Evolutionary conservation across 495 filamentous ascomycete genomes (phyloP).

Genomic region (Pyronema omphalodes): DNA sequence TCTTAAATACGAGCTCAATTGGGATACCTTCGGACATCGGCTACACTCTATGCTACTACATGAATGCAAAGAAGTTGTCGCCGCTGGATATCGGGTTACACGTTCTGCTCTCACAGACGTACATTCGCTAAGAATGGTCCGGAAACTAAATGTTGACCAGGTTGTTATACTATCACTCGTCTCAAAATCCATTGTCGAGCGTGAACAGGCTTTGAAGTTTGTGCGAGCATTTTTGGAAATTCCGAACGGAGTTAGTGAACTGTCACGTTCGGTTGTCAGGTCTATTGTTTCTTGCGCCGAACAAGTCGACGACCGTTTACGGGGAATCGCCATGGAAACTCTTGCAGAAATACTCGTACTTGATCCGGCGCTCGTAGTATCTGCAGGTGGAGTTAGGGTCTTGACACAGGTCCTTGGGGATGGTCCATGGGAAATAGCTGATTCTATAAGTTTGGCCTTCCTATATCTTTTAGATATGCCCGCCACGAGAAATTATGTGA

Average conservation of each 20-base stretch:
- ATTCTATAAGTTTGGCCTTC: slow-evolving; percentile 67
- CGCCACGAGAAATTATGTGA: slow-evolving; percentile 55
- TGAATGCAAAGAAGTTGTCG: slow-evolving; percentile 86
- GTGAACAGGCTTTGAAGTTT: slow-evolving; percentile 93
- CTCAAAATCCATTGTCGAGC: slow-evolving; percentile 83
- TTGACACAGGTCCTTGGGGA: slow-evolving; percentile 74
- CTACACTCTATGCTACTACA: slow-evolving; percentile 91
- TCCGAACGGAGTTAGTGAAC: slow-evolving; percentile 74
- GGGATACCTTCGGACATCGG: slow-evolving; percentile 80
- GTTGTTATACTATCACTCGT: slow-evolving; percentile 26
- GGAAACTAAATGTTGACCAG: slow-evolving; percentile 73
- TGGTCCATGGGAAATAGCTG: slow-evolving; percentile 77
- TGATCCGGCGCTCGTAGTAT: slow-evolving; percentile 57
- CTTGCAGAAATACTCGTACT: slow-evolving; percentile 78
- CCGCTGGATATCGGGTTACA: slow-evolving; percentile 80
- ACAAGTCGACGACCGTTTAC: slow-evolving; percentile 55
- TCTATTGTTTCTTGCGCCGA: slow-evolving; percentile 83
- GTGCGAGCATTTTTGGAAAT: slow-evolving; percentile 89
- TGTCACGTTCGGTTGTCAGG: slow-evolving; percentile 68
- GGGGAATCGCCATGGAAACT: slow-evolving; percentile 79
- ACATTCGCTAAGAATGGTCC: slow-evolving; percentile 71
- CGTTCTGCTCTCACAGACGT: slow-evolving; percentile 88
- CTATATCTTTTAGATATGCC: slow-evolving; percentile 78
- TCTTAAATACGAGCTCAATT: slow-evolving; percentile 85
- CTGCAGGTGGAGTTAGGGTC: slow-evolving; percentile 62